Evolutionary conservation across 1,284 basidiomycete genomes (phyloP).

Genomic region (Malassezia sympodialis): DNA sequence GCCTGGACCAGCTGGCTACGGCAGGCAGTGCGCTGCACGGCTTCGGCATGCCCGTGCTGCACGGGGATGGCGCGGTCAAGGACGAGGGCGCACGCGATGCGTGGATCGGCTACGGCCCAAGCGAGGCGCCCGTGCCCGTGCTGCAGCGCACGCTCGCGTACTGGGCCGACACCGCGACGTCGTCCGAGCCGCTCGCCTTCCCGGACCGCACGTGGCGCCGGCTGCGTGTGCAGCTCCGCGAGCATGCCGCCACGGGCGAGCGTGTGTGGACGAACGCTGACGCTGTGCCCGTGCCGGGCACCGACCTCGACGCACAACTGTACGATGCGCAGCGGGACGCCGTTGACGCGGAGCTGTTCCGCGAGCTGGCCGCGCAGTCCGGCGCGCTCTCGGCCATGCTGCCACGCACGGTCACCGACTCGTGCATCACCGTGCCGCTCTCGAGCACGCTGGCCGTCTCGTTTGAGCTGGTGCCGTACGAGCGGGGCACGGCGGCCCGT

Average conservation of each 20-base stretch:
- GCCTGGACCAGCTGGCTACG: slow-evolving; percentile 17
- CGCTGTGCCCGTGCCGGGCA: background rate
- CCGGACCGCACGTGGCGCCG: slow-evolving; percentile 26
- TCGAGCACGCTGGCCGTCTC: slow-evolving; percentile 14
- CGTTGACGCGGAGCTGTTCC: slow-evolving; percentile 29
- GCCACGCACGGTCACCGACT: slow-evolving; percentile 20
- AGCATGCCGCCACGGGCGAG: background rate
- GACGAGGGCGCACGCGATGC: slow-evolving; percentile 38
- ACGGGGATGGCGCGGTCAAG: slow-evolving; percentile 27
- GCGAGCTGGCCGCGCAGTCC: slow-evolving; percentile 25
- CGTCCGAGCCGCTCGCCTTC: slow-evolving; percentile 20
- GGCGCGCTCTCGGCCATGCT: slow-evolving; percentile 22
- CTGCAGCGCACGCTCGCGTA: slow-evolving; percentile 29
- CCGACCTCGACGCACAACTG: slow-evolving; percentile 24
- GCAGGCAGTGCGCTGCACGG: slow-evolving; percentile 16
- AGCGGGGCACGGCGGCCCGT: background rate
- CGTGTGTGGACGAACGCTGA: slow-evolving; percentile 24
- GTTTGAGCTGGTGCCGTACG: slow-evolving; percentile 18
- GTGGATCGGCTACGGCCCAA: slow-evolving; percentile 36
- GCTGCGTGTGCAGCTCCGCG: slow-evolving; percentile 21
- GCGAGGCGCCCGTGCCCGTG: slow-evolving; percentile 27
- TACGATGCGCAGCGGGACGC: slow-evolving; percentile 29
- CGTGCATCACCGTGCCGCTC: slow-evolving; percentile 13
- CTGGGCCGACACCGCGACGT: slow-evolving; percentile 21
- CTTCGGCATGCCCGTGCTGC: slow-evolving; percentile 31